phyloP scores from a whole-genome alignment of 2,329 filamentous ascomycete genomes.

The Botrytis aclada region DNA sequence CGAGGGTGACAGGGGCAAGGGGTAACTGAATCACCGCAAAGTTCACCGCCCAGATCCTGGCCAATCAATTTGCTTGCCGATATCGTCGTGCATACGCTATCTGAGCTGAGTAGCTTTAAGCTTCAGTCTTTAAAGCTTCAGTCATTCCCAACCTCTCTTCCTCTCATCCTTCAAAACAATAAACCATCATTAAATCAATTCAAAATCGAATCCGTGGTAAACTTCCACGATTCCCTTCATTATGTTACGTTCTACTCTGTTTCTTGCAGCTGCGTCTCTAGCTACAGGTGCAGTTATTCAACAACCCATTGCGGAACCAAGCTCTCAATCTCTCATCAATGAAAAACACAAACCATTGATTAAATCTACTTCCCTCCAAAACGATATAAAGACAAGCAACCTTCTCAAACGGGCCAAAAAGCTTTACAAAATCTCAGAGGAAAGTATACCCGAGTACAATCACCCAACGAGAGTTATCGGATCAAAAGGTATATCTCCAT shows the following conservation, averaged over 20 bases:
- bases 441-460: constrained; percentile 57
- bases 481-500: constrained; percentile 49
- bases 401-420: constrained; percentile 58
- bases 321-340: constrained; percentile 28
- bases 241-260: constrained; percentile 15
- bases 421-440: constrained; percentile 61
- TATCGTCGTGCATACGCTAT: constrained; percentile 11
- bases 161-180: not conserved
- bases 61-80: constrained; percentile 2
- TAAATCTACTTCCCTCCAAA: constrained; percentile 54
- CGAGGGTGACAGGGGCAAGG: not conserved
- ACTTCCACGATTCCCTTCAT: not conserved
- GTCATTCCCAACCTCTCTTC: constrained; percentile 12
- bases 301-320: constrained; percentile 24
- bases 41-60: not conserved
- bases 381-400: constrained; percentile 52
- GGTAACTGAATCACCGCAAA: not conserved
- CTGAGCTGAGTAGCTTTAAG: not conserved
- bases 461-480: constrained; percentile 71
- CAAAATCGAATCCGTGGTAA: not conserved
- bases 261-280: constrained; percentile 20
- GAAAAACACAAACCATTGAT: constrained; percentile 37
- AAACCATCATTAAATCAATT: not conserved
- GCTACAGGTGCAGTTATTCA: constrained; percentile 25
- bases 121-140: not conserved